A percentile compares a stretch with the other conserved stretches of the same genome.
Conservation (phyloP, 2,329 filamentous ascomycete species). For the Albifimbria verrucaria region DNA sequence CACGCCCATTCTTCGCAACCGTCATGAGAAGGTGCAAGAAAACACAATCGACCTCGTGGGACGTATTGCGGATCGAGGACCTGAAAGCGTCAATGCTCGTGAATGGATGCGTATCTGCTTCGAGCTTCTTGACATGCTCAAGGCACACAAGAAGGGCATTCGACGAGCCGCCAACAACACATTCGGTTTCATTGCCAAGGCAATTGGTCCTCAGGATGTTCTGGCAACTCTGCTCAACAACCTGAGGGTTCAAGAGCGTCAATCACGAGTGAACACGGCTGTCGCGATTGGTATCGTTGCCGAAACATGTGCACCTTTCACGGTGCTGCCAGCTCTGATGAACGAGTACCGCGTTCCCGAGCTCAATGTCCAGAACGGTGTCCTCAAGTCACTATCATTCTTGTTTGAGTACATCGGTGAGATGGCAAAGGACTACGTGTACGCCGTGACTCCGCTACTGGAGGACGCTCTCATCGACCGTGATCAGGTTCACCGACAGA, state of each 20-base stretch:
- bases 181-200: conserved; percentile 98
- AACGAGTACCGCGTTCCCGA: conserved; percentile 99
- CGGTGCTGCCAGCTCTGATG: conserved; percentile 97
- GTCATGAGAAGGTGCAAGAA: conserved; percentile 98
- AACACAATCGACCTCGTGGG: conserved; percentile 98
- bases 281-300: conserved; percentile 98
- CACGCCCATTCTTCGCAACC: conserved; percentile 96
- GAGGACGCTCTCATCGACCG: conserved; percentile 97
- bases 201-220: conserved; percentile 96
- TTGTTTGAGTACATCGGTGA: conserved; percentile 99
- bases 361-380: conserved; percentile 97
- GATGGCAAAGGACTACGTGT: conserved; percentile 99
- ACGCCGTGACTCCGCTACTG: conserved; percentile 90
- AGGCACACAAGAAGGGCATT: conserved; percentile 99
- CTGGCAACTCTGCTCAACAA: conserved; percentile 95
- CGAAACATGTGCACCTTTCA: conserved; percentile 97
- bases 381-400: conserved; percentile 94
- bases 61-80: conserved; percentile 94
- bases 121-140: conserved; percentile 97
- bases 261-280: conserved; percentile 96
- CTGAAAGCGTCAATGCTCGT: conserved; percentile 91
- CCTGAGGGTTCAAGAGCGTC: conserved; percentile 91
- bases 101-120: conserved; percentile 99
- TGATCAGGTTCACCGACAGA: conserved; percentile 96
- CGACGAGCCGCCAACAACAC: conserved; percentile 98